Percentiles rank a stretch among this genome's conserved stretches.
Evolutionary conservation across 2,329 filamentous ascomycete species (phyloP).

Genomic region (Coniochaeta hoffmannii): DNA sequence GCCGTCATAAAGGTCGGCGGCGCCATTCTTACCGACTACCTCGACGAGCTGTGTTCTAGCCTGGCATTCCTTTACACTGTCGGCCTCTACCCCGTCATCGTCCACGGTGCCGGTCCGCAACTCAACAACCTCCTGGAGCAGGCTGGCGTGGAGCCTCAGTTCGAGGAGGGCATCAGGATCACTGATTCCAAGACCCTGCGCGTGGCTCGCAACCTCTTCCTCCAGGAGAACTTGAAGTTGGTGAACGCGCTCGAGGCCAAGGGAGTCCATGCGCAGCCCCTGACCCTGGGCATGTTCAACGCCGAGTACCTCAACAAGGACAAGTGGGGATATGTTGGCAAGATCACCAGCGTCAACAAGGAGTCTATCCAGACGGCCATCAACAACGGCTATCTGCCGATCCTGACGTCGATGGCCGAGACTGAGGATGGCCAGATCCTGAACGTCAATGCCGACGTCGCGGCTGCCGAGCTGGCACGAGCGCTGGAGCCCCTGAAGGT

Average conservation of each 20-base stretch:
- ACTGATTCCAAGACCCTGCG: slow-evolving; percentile 93
- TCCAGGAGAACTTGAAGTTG: slow-evolving; percentile 91
- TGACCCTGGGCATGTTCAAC: slow-evolving; percentile 82
- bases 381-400: slow-evolving; percentile 81
- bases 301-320: slow-evolving; percentile 95
- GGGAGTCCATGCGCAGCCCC: slow-evolving; percentile 80
- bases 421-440: slow-evolving; percentile 84
- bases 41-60: slow-evolving; percentile 83
- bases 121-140: slow-evolving; percentile 85
- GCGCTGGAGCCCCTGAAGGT: slow-evolving; percentile 91
- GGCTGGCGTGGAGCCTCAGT: slow-evolving; percentile 88
- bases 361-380: slow-evolving; percentile 86
- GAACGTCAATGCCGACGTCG: slow-evolving; percentile 97
- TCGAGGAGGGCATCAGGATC: slow-evolving; percentile 91
- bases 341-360: slow-evolving; percentile 90
- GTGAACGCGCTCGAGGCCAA: slow-evolving; percentile 84
- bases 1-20: slow-evolving; percentile 98
- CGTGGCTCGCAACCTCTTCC: slow-evolving; percentile 83
- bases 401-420: slow-evolving; percentile 95
- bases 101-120: slow-evolving; percentile 92
- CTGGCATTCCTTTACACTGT: slow-evolving; percentile 91
- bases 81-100: slow-evolving; percentile 88
- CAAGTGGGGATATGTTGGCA: slow-evolving; percentile 91
- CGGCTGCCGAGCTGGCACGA: slow-evolving; percentile 84
- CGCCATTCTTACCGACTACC: slow-evolving; percentile 88